Conservation (phyloP, 129 eudicot genomes). For the Cynara cardunculus region DNA sequence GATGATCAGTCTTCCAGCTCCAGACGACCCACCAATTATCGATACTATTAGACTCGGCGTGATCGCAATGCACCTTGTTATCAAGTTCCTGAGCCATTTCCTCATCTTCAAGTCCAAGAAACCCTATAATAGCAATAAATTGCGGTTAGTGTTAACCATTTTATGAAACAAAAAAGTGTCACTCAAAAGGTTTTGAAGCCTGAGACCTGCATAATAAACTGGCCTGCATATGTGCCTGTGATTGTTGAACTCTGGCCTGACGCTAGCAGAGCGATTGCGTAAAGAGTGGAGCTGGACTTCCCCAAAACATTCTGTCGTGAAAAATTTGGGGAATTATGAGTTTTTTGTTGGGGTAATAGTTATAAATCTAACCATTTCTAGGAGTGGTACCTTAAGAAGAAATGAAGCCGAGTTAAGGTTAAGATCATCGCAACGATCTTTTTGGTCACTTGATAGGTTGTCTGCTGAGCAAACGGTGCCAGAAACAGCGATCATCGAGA, state of each 20-base stretch:
- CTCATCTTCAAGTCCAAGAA: constrained; percentile 70
- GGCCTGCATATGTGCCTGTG: constrained; percentile 96
- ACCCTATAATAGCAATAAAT: constrained; percentile 36
- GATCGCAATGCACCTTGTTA: constrained; percentile 71
- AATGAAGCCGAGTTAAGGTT: constrained; percentile 54
- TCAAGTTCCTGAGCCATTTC: constrained; percentile 62
- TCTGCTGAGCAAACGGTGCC: constrained; percentile 47
- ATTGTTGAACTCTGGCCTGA: constrained; percentile 97
- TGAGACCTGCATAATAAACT: constrained; percentile 70
- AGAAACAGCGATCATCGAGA: constrained; percentile 50
- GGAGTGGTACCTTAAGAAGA: constrained; percentile 35
- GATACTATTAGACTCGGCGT: constrained; percentile 69
- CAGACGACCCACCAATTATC: constrained; percentile 67
- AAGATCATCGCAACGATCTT: constrained; percentile 38
- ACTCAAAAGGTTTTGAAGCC: not conserved
- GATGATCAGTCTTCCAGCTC: constrained; percentile 66
- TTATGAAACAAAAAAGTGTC: not conserved
- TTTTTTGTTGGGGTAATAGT: not conserved
- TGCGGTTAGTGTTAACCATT: not conserved
- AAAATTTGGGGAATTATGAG: not conserved
- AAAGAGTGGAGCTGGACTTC: constrained; percentile 58
- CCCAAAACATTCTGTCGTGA: constrained; percentile 44
- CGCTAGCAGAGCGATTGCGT: constrained; percentile 72
- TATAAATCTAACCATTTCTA: not conserved
- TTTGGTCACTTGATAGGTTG: constrained; percentile 17